These are phyloP conservation scores for Onygena corvina DNA, from an alignment of 2,329 filamentous ascomycete species.

Conservation along the genomic window DNA sequence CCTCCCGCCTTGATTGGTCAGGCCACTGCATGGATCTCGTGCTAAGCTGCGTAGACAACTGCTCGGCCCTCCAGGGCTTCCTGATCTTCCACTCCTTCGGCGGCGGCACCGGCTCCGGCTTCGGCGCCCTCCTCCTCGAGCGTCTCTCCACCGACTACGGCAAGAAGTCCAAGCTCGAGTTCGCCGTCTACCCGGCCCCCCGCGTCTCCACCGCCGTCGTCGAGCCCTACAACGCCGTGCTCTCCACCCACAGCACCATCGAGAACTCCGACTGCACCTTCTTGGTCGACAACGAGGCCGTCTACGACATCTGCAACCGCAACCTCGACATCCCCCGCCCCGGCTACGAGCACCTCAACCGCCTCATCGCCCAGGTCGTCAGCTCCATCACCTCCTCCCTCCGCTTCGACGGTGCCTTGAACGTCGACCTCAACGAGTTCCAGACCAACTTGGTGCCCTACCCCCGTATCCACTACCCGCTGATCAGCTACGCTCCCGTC, in stretches of 20 bases:
- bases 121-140: conserved; percentile 97
- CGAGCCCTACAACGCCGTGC: conserved; percentile 99
- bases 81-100: conserved; percentile 99
- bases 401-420: conserved; percentile 95
- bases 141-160: conserved; percentile 97
- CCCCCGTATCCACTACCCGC: conserved; percentile 97
- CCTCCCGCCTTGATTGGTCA: conserved; percentile 5
- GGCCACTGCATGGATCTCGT: neutral
- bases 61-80: conserved; percentile 54
- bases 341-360: conserved; percentile 98
- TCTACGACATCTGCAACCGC: conserved; percentile 98
- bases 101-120: conserved; percentile 96
- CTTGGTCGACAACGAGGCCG: conserved; percentile 99
- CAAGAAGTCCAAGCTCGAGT: conserved; percentile 99
- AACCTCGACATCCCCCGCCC: conserved; percentile 96
- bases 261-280: conserved; percentile 99
- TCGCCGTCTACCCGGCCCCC: conserved; percentile 96
- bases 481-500: conserved; percentile 90
- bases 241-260: conserved; percentile 96
- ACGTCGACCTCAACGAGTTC: conserved; percentile 99
- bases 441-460: conserved; percentile 99
- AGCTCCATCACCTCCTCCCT: conserved; percentile 97
- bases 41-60: conserved; percentile 42
- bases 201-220: conserved; percentile 96
- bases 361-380: conserved; percentile 95